phyloP scores from a whole-genome alignment of 208 protist genomes.

The Leishmania major region DNA sequence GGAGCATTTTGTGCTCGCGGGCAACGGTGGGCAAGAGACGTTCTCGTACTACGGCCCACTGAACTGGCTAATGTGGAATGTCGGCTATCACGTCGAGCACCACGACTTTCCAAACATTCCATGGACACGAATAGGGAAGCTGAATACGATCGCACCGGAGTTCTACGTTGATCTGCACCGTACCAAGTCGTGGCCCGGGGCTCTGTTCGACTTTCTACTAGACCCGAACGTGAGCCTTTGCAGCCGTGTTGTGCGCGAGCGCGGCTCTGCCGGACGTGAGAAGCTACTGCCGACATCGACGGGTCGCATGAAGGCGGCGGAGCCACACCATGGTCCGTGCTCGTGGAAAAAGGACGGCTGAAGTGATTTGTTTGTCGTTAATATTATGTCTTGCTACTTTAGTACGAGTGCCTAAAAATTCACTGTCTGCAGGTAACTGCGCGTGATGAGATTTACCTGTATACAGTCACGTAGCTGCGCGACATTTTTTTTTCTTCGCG shows the following conservation, averaged over 20 bases:
- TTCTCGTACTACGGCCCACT: constrained; percentile 96
- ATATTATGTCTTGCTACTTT: neutral
- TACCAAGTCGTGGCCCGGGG: constrained; percentile 79
- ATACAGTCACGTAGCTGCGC: neutral
- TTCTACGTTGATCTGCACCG: constrained; percentile 90
- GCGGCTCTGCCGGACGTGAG: constrained; percentile 43
- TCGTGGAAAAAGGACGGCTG: constrained; percentile 36
- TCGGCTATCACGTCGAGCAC: constrained; percentile 97
- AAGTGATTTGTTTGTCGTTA: neutral
- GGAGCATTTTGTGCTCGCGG: constrained; percentile 92
- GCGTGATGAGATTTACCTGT: neutral
- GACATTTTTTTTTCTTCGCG: neutral
- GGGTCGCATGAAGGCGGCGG: constrained; percentile 40
- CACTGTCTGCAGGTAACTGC: neutral
- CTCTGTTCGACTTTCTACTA: constrained; percentile 86
- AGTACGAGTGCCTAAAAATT: neutral
- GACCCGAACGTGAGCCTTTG: constrained; percentile 65
- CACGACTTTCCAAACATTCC: constrained; percentile 97
- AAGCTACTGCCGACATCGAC: constrained; percentile 54
- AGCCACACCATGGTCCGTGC: constrained; percentile 51
- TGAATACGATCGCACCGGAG: constrained; percentile 92
- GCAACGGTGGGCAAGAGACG: constrained; percentile 89
- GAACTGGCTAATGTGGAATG: constrained; percentile 93
- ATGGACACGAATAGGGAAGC: constrained; percentile 80
- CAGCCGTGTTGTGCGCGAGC: constrained; percentile 81